Base-by-base conservation (phyloP, 2,329 filamentous ascomycete species). In the Dichotomopilus funicola region DNA sequence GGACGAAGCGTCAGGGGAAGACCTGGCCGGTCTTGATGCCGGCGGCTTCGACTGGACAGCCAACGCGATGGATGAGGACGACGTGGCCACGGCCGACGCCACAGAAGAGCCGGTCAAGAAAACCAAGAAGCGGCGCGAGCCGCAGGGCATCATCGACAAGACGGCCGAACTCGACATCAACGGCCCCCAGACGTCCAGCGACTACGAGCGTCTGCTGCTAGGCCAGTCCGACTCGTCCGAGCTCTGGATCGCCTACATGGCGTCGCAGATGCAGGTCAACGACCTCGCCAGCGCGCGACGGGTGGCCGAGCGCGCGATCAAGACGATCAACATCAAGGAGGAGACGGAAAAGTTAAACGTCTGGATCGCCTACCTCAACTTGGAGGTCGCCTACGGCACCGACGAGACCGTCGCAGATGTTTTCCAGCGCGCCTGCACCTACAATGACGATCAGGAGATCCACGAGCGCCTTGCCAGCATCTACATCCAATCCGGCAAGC, bases 181-280 rank as follows among this genome's bases (percentile, higher is more conserved):
- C 63, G 92, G 92, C 0, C 94, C 94, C 2, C 91, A 95, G 68
- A 92, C 89, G 1, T 82, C 89, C 12, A 89, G 88, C 60, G 95
- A 99, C 71, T 99, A 91, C 70, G 95, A 99, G 73, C 87, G 94
- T 63, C 84, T 96, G 31, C 81, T 99, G 43, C 82, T 99, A 27
- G 89, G 91, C 54, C 88, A 95, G 68, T 91, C 94, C 2, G 91
- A 97, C 73, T 92, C 89, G n/a, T 95, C 92, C 0, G 78, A 87
- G 59, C 80, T 97, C 34, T 99, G 94, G 94, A 89, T 96, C 53
- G 83, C 89, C 62, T 99, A 99, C 74, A 97, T 99, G 90, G 91
- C 91, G n/a, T 95, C 95, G 80, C 90, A 97, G 72, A 86, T 96
- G 71, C 87, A 95, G 68, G 82, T 95, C 51, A 89, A 89, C 67